These are phyloP conservation scores for Podila horticola DNA, from an alignment of 192 early-diverging fungal species.

Conservation along the genomic window DNA sequence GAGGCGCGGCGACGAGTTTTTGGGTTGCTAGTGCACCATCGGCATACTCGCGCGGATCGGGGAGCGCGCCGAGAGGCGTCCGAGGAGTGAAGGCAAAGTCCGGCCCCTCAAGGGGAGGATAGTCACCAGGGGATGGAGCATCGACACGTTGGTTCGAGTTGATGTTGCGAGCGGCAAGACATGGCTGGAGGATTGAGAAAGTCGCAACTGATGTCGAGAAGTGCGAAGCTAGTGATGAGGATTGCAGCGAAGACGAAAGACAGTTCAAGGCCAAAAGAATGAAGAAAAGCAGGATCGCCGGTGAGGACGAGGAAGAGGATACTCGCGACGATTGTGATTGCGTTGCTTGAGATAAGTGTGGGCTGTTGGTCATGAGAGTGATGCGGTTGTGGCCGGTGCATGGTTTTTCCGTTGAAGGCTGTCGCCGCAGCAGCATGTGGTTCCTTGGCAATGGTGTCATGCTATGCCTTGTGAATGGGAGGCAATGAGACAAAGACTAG, in stretches of 20 bases:
- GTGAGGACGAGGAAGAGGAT: not conserved
- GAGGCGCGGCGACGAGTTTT: slow-evolving; percentile 24
- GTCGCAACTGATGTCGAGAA: not conserved
- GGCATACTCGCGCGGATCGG: slow-evolving; percentile 19
- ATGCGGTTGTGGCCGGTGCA: too few species aligned
- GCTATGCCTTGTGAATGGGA: too few species aligned
- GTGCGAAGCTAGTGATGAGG: not conserved
- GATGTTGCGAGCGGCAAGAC: slow-evolving; percentile 8
- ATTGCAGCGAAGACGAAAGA: not conserved
- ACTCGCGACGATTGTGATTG: too few species aligned
- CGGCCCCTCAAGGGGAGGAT: slow-evolving; percentile 12
- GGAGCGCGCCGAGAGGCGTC: slow-evolving; percentile 30
- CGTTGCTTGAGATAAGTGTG: too few species aligned
- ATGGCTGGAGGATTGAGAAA: slow-evolving; percentile 11
- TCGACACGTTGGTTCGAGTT: slow-evolving; percentile 34
- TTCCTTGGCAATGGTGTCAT: too few species aligned
- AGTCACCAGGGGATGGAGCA: slow-evolving; percentile 28
- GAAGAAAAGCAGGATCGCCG: slow-evolving; percentile 23
- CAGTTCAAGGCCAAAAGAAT: slow-evolving; percentile 29
- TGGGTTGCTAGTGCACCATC: slow-evolving; percentile 41
- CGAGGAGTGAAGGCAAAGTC: slow-evolving; percentile 21
- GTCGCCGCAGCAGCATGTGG: too few species aligned
- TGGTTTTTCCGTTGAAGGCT: too few species aligned
- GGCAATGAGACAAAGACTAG: too few species aligned
- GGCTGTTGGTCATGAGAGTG: too few species aligned